Base-by-base conservation (phyloP, 2,329 filamentous ascomycete genomes). In the Calonectria naviculata region DNA sequence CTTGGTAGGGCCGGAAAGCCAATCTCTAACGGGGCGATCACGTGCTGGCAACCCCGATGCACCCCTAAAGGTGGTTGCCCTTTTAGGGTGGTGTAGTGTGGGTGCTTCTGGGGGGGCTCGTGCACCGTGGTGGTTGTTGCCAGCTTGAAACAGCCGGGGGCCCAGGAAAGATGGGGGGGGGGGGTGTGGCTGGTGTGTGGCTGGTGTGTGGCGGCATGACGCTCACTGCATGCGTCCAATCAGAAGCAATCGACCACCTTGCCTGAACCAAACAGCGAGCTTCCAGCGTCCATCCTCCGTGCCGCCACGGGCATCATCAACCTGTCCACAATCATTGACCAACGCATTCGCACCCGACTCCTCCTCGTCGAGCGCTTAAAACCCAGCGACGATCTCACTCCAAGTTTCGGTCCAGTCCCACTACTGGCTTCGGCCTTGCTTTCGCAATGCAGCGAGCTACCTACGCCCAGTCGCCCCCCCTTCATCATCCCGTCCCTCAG, bases 401-500 rank as follows among this genome's bases (percentile, higher is more conserved):
- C 17, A 34, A 71, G 46, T 68, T 42, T 42, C 67, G 36, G 58
- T 71, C 68, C 62, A 71, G 60, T 72, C 74, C 68, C 72, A 68
- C 72, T 72, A 34, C 56, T 75, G 75, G 63, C 65, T 46, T 71
- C 62, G 44, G 44, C 41, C 62, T 65, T 65, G 28, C 62, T 70
- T 72, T 71, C 83, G 89, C 81, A 72, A 98, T 98, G 96, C 96
- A 98, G 86, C 93, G 95, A 83, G 89, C 93, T 81, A 88, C 91
- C 66, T 98, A 97, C 86, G 91, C 91, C 83, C 94, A 95, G 81
- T 98, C 95, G 81, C 96, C 95, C 82, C 95, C 96, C 76, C 92
- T 98, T 78, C 97, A 98, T 85, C 97, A 98, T 83, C 97, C 97
- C 70, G 95, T 98, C 70, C 97, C 97, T 73, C 97, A 99, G 85